Evolutionary conservation across 805 yeast genomes (phyloP), one percentile per base, ranked within the genome.

Genomic region (Lipomyces kockii): DNA sequence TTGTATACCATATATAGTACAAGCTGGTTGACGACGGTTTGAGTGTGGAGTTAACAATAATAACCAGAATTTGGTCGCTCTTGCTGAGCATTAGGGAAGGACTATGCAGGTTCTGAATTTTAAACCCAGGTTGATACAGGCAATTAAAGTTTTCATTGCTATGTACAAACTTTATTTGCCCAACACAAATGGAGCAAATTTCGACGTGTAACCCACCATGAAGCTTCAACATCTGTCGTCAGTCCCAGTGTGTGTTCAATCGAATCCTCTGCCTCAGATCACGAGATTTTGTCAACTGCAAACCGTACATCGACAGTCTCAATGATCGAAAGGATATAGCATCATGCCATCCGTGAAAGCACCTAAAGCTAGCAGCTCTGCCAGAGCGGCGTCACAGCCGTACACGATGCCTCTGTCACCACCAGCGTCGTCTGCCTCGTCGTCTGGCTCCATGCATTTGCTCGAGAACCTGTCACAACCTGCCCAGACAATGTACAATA

Each of bases 401-500:
- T 58, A 57, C 22, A 34, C 65, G 17, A 62, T 61, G 43, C 65
- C 69, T 8, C 43, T 46, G 22, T 51, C 69, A 9, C 56, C 61
- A 17, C 54, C 69, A 2, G 53, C 49, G 22, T 49, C 63, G 7
- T 32, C 58, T 22, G 51, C 52, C 4, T 52, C 63, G 17, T 37
- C 58, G 17, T n/a, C 63, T 2, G 49, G 52, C 34, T 53, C 58
- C 14, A 52, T 60, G 63, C 63, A 62, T 20, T 51, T 66, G 32
- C 60, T 67, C 43, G 72, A 64, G 35, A 51, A 55, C 25, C 32
- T 69, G 61, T 63, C 62, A 37, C 56, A 55, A 46, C 63, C 52
- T 5, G 67, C 70, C n/a, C 70, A 62, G 64, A 20, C 57, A 2
- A 14, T 69, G 65, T 69, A 69, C 53, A 52, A 29, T 17, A 68